phyloP scores from a whole-genome alignment of 228 moss, liverwort and hornwort species.

The Sphagnum fallax region DNA sequence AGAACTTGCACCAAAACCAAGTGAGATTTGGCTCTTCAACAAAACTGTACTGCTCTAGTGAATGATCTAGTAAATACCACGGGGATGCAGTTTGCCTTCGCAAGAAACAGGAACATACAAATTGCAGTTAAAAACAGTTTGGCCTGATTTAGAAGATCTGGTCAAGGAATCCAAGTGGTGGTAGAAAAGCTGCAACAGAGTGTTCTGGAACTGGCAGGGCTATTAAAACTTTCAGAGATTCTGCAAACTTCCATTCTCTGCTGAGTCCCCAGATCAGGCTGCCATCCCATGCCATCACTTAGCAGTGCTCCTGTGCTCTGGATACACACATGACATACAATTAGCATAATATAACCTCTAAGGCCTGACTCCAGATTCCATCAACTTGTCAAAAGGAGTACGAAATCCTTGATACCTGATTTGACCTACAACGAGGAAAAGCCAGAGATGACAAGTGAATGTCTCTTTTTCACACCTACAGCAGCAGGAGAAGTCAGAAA shows the following conservation, averaged over 20 bases:
- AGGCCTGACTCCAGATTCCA: too few relatives aligned
- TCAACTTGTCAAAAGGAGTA: too few relatives aligned
- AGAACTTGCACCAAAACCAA: slow-evolving; percentile 5
- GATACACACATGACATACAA: slow-evolving; percentile 4
- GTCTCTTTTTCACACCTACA: slow-evolving; percentile 37
- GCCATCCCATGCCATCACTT: slow-evolving; percentile 53
- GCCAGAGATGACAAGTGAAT: neutral
- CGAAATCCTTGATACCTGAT: slow-evolving; percentile 5
- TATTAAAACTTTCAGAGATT: slow-evolving; percentile 58
- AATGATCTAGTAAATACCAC: too few relatives aligned
- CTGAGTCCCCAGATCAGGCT: slow-evolving; percentile 24
- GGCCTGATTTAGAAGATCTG: slow-evolving; percentile 89
- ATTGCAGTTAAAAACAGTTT: slow-evolving; percentile 90
- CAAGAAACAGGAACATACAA: slow-evolving; percentile 85
- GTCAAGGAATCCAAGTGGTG: slow-evolving; percentile 93
- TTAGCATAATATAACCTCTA: too few relatives aligned
- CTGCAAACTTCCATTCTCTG: slow-evolving; percentile 66
- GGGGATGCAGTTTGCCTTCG: slow-evolving; percentile 17
- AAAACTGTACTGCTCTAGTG: too few relatives aligned
- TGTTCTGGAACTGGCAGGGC: slow-evolving; percentile 90
- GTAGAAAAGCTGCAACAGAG: slow-evolving; percentile 79
- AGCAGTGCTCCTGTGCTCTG: slow-evolving; percentile 65
- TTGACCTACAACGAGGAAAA: slow-evolving; percentile 1
- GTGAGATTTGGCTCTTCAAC: too few relatives aligned
- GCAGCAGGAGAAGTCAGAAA: slow-evolving; percentile 33